Base-by-base conservation (phyloP, 2,329 filamentous ascomycete species). In the Fusarium buharicum region DNA sequence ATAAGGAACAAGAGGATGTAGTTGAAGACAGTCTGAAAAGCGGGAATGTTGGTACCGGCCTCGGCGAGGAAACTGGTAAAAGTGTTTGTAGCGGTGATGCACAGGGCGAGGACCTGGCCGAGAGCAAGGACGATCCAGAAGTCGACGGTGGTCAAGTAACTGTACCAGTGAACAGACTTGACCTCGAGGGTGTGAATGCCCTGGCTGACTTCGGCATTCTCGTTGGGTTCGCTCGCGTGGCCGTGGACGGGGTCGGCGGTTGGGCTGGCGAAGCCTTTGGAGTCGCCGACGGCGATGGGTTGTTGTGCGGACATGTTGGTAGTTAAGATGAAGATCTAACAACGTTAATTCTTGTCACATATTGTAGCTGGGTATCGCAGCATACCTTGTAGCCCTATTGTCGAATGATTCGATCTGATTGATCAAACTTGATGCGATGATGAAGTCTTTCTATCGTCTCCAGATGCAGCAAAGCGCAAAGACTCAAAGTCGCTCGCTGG, bases 21-120 rank as follows among this genome's bases (percentile, higher is more conserved):
- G 79, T 95, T 97, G 84, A 97, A 96, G 71, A 98, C 86, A 27
- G 91, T 92, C 79, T 99, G 95, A 81, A 98, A 97, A 51, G 95
- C 92, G 8, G 95, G 95, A 67, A 98, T 96, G 59, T 86, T 92
- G 66, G 90, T 93, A 45, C 87, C 84, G 6, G 78, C 76, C 10
- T 75, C 70, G 54, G 82, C 83, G 27, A 99, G 86, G 51, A 97
- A 86, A 22, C 84, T 86, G 33, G 90, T 91, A 73, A 98, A 92
- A 43, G 95, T 98, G 81, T 96, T 97, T 46, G 93, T 97, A 27
- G 86, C 88, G 1, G 93, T 97, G 77, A 96, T 95, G 80, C 92
- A 93, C 56, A 99, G 86, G 5, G 93, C 88, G 39, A 97, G 87
- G 48, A 93, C 76, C 82, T 97, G 93, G 56, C 93, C 93, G 58